phyloP scores from a whole-genome alignment of 495 filamentous ascomycete species.

The Xylaria palmicola region DNA sequence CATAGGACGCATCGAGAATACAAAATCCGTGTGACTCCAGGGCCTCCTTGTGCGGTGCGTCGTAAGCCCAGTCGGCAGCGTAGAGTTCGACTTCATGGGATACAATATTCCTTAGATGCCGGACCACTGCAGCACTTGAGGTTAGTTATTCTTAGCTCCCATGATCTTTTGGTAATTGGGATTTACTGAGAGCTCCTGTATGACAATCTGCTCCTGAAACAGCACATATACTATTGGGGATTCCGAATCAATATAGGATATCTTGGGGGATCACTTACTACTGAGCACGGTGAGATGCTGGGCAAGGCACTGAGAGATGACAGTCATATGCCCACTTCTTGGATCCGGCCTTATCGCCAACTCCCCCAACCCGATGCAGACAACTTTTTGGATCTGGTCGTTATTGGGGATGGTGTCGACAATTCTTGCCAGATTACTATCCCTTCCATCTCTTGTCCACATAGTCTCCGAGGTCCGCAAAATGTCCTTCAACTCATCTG shows the following conservation, averaged over 20 bases:
- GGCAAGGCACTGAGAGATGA: neutral
- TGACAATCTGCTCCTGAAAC: neutral
- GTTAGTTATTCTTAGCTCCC: neutral
- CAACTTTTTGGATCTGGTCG: conserved; percentile 2
- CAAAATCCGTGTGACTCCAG: neutral
- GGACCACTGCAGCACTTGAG: neutral
- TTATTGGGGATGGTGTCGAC: conserved; percentile 5
- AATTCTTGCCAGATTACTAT: neutral
- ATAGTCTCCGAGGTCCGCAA: neutral
- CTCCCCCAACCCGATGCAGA: conserved; percentile 11
- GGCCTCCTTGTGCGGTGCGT: neutral
- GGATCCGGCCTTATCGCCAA: neutral
- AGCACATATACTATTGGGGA: neutral
- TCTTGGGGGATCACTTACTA: neutral
- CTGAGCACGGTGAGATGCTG: conserved; percentile 7
- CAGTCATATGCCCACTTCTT: neutral
- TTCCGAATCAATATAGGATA: neutral
- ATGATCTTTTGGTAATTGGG: too few relatives aligned
- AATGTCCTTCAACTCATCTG: neutral
- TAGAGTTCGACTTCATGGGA: conserved; percentile 4
- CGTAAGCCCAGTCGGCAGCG: conserved; percentile 11
- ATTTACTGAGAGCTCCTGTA: neutral
- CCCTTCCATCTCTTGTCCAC: neutral
- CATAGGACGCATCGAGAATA: neutral
- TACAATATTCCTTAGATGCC: neutral